phyloP scores from a whole-genome alignment of 148 eudicot genomes.

The Gaultheria prostrata region DNA sequence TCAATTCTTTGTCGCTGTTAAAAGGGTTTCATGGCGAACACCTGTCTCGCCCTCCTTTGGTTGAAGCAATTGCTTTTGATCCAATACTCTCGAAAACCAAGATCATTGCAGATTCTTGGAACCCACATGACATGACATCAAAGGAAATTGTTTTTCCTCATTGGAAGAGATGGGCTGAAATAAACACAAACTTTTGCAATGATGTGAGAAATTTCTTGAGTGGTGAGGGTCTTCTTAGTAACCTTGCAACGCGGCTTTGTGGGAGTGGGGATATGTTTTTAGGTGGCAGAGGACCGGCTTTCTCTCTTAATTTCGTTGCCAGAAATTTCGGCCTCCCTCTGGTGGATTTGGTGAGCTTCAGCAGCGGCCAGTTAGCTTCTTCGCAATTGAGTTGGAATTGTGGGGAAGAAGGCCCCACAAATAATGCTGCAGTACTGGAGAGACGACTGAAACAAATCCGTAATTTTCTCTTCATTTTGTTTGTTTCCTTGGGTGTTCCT shows the following conservation, averaged over 20 bases:
- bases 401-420: constrained; percentile 94
- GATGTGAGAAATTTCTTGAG: constrained; percentile 75
- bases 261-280: constrained; percentile 85
- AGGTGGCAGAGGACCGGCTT: constrained; percentile 77
- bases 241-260: constrained; percentile 89
- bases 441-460: constrained; percentile 86
- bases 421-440: constrained; percentile 52
- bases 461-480: constrained; percentile 71
- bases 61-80: constrained; percentile 88
- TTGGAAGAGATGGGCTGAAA: constrained; percentile 98
- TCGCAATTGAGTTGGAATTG: constrained; percentile 93
- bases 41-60: constrained; percentile 82
- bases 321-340: constrained; percentile 72
- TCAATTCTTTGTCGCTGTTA: constrained; percentile 61
- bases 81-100: constrained; percentile 80
- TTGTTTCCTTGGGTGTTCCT: constrained; percentile 84
- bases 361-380: constrained; percentile 33
- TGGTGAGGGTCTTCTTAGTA: constrained; percentile 67
- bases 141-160: constrained; percentile 66
- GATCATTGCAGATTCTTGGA: constrained; percentile 83
- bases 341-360: constrained; percentile 92
- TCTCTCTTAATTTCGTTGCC: constrained; percentile 74
- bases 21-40: constrained; percentile 72
- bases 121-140: constrained; percentile 42
- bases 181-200: constrained; percentile 53